These are phyloP conservation scores for Boletus bicolor DNA, from an alignment of 768 basidiomycete genomes.

Conservation along the genomic window DNA sequence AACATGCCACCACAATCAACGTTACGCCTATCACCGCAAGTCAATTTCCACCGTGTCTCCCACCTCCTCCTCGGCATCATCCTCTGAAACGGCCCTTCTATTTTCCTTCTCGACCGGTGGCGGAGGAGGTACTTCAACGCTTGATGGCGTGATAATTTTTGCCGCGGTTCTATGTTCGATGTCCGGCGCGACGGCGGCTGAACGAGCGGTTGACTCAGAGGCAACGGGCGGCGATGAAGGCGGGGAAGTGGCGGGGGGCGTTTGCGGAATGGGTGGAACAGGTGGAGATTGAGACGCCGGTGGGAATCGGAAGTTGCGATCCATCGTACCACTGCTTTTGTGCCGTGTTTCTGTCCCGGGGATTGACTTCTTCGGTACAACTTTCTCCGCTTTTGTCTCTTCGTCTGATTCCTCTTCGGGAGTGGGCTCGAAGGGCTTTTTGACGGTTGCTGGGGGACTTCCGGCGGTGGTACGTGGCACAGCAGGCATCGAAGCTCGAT, in stretches of 20 bases:
- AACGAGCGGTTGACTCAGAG: slow-evolving; percentile 19
- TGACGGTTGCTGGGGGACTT: slow-evolving; percentile 39
- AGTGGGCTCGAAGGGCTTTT: slow-evolving; percentile 46
- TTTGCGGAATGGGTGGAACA: slow-evolving; percentile 1
- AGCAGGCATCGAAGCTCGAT: slow-evolving; percentile 68
- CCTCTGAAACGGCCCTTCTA: slow-evolving; percentile 42
- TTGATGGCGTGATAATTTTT: slow-evolving; percentile 52
- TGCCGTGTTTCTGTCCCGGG: slow-evolving; percentile 25
- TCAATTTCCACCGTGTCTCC: slow-evolving; percentile 77
- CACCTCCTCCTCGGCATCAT: slow-evolving; percentile 67
- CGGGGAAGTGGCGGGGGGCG: slow-evolving; percentile 29
- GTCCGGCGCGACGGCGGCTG: not conserved
- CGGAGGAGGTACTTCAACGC: slow-evolving; percentile 75
- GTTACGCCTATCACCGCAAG: slow-evolving; percentile 37
- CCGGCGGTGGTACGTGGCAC: slow-evolving; percentile 42
- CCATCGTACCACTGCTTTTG: slow-evolving; percentile 72
- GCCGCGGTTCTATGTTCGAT: slow-evolving; percentile 15
- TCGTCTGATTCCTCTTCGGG: slow-evolving; percentile 44
- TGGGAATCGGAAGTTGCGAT: slow-evolving; percentile 72
- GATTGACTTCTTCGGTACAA: slow-evolving; percentile 20
- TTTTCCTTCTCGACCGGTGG: slow-evolving; percentile 76
- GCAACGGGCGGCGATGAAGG: slow-evolving; percentile 25
- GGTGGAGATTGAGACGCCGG: slow-evolving; percentile 16
- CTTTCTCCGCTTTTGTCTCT: slow-evolving; percentile 34
- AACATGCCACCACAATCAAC: not conserved